Evolutionary conservation across 768 basidiomycete species (phyloP).

Genomic region (Suillus discolor): DNA sequence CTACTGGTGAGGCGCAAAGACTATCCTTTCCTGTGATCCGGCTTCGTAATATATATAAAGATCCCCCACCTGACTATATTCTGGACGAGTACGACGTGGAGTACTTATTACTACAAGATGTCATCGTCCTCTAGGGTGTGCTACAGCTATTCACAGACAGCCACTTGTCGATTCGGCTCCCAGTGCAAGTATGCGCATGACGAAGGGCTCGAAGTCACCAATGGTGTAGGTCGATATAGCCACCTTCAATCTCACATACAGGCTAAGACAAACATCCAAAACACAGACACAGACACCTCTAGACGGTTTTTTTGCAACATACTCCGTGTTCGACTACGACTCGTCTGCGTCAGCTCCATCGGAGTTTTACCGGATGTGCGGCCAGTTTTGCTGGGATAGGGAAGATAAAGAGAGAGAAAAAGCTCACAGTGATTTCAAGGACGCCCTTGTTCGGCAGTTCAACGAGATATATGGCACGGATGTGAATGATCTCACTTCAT

Average conservation of each 20-base stretch:
- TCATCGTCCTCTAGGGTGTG: background rate
- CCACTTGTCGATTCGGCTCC: constrained; percentile 1
- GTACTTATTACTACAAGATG: background rate
- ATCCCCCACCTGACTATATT: background rate
- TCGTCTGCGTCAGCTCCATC: constrained; percentile 15
- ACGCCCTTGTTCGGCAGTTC: constrained; percentile 28
- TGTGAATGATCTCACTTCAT: constrained; percentile 15
- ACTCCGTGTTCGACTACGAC: constrained; percentile 21
- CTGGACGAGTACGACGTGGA: background rate
- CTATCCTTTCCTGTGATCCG: background rate
- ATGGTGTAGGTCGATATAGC: background rate
- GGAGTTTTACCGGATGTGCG: constrained; percentile 24
- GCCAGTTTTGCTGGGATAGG: constrained; percentile 3
- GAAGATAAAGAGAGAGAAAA: background rate
- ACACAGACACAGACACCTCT: constrained; percentile 17
- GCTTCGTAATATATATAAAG: background rate
- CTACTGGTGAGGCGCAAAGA: background rate
- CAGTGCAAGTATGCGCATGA: constrained; percentile 1
- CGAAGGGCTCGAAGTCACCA: background rate
- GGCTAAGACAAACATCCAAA: background rate
- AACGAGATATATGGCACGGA: constrained; percentile 26
- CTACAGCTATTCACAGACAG: background rate
- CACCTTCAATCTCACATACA: background rate
- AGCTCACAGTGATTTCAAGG: constrained; percentile 13
- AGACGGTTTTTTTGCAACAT: constrained; percentile 27